Evolutionary conservation across 768 basidiomycete genomes (phyloP).

Genomic region (Tylopilus sp.): DNA sequence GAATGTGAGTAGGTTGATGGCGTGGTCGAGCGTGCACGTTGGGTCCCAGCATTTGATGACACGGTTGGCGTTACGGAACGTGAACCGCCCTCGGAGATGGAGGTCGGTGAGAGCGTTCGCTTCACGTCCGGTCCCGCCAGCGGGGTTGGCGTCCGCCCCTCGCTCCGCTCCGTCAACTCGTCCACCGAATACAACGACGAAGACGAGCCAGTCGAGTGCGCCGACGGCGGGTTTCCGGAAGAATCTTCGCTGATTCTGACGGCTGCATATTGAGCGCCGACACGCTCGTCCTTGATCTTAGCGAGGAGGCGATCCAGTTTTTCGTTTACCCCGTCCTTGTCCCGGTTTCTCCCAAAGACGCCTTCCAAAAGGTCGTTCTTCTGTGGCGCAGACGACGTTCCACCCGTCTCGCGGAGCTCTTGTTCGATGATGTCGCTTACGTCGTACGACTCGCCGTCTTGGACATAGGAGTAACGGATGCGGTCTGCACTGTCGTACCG

Average conservation of each 20-base stretch:
- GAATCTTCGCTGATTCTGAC: constrained; percentile 6
- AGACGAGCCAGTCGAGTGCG: constrained; percentile 29
- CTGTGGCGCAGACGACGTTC: constrained; percentile 19
- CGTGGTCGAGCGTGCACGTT: constrained; percentile 26
- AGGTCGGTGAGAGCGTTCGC: constrained; percentile 21
- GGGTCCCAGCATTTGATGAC: constrained; percentile 2
- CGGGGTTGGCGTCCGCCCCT: constrained; percentile 32
- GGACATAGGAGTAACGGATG: constrained; percentile 92
- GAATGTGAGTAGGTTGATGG: constrained; percentile 30
- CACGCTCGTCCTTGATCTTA: constrained; percentile 68
- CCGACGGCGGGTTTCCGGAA: constrained; percentile 27
- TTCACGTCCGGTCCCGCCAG: constrained; percentile 12
- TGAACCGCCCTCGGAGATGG: constrained; percentile 17
- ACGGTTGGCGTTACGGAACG: constrained; percentile 29
- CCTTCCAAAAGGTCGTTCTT: constrained; percentile 67
- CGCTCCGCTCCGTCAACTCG: constrained; percentile 24
- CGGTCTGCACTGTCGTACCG: constrained; percentile 65
- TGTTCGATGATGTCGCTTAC: constrained; percentile 92
- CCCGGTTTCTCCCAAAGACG: constrained; percentile 54
- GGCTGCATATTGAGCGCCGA: constrained; percentile 29
- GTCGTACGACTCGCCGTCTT: constrained; percentile 89
- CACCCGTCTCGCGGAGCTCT: constrained; percentile 65
- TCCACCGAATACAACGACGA: constrained; percentile 60
- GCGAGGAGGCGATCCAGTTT: constrained; percentile 71
- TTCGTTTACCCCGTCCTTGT: constrained; percentile 61